Conservation (phyloP, 768 basidiomycete genomes). For the Mycena albidolilacea region DNA sequence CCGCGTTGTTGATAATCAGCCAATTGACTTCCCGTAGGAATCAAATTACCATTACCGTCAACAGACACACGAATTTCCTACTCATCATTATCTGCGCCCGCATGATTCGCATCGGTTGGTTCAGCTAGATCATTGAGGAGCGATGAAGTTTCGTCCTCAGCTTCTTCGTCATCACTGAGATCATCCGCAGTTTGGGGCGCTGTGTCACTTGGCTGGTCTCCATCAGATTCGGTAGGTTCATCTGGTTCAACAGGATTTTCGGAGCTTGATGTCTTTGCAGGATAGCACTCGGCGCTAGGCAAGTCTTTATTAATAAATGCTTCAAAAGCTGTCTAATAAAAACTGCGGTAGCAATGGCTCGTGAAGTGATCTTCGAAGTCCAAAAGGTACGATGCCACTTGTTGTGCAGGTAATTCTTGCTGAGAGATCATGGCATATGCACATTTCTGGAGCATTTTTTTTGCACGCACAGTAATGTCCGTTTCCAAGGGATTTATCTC, state of each 20-base stretch:
- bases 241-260: background rate
- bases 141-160: background rate
- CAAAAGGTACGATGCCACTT: conserved; percentile 45
- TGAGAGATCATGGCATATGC: conserved; percentile 40
- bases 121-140: background rate
- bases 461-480: conserved; percentile 17
- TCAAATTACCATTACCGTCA: conserved; percentile 32
- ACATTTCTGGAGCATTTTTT: conserved; percentile 46
- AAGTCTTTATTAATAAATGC: conserved; percentile 20
- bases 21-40: conserved; percentile 39
- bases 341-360: conserved; percentile 42
- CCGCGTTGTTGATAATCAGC: conserved; percentile 46
- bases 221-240: too few relatives aligned
- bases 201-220: background rate
- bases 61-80: conserved; percentile 22
- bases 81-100: background rate
- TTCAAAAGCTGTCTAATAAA: conserved; percentile 45
- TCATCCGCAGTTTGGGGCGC: conserved; percentile 1
- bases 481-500: too few relatives aligned
- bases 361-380: conserved; percentile 49
- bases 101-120: conserved; percentile 23
- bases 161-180: background rate
- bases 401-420: conserved; percentile 48
- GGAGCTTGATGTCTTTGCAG: too few relatives aligned
- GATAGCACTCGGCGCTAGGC: background rate